Conservation (phyloP, 2,329 filamentous ascomycete genomes). For the Ceratocystis destructans region DNA sequence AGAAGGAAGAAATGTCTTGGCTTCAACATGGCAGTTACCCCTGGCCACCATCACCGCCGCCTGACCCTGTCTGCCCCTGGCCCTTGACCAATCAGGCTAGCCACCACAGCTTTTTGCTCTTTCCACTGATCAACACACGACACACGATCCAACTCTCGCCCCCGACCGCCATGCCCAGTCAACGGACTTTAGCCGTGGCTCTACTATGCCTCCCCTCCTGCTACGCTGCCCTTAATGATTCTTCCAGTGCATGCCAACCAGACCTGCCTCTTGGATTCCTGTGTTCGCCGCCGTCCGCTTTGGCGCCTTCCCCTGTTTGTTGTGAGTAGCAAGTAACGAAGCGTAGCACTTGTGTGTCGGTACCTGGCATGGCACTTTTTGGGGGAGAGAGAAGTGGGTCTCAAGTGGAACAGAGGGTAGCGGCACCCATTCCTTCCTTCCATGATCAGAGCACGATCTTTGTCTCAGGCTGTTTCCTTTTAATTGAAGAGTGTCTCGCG, state of each 20-base stretch:
- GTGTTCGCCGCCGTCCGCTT: not conserved
- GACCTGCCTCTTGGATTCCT: not conserved
- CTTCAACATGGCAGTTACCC: no score
- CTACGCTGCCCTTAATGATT: not conserved
- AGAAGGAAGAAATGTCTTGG: no score
- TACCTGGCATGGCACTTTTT: not conserved
- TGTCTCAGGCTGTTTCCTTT: slow-evolving; percentile 9
- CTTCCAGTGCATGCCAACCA: not conserved
- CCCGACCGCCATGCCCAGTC: not conserved
- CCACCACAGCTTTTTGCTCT: no score
- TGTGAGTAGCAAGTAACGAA: not conserved
- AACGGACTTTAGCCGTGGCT: not conserved
- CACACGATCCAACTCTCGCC: not conserved
- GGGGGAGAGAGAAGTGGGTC: not conserved
- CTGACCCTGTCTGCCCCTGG: no score
- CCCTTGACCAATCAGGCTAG: no score
- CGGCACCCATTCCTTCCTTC: not conserved
- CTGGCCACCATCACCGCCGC: no score
- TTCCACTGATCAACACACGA: not conserved
- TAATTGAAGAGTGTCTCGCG: slow-evolving; percentile 5
- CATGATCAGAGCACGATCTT: not conserved
- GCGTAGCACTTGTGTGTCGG: not conserved
- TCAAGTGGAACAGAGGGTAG: not conserved
- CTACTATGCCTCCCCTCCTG: not conserved
- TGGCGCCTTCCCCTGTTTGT: not conserved